Evolutionary conservation across 106 monocot species (phyloP), one percentile per base, ranked within the genome.

Genomic region (Phalaenopsis aphrodite): DNA sequence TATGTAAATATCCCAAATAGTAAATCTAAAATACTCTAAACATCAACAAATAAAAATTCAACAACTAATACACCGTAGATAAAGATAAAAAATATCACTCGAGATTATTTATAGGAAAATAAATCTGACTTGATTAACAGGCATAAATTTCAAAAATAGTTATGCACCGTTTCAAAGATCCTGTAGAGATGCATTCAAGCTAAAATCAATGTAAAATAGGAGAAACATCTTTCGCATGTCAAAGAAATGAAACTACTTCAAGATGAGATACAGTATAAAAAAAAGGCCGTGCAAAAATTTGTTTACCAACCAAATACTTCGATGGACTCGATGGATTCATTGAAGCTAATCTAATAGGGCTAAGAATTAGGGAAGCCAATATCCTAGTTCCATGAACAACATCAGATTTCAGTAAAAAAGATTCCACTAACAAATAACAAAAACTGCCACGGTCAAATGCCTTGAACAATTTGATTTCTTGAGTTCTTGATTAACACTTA

Each of bases 11-110:
- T 30, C 30, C 30, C 30, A 10, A 69, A 12, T 45, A 18, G 8
- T 19, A n/a, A 43, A 71, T 6, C 17, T 19, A 45, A 6, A 69
- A 69, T 65, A 3, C 19, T n/a, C 10, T 43, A 74, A 74, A 19
- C 43, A 12, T 74, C 43, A 36, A 16, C 19, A 72, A 42, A 73
- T 8, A 42, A 73, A 73, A 73, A 30, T 30, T 30, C 42, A 19
- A 18, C 74, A 69, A 39, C 74, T 42, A 30, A 66, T 66, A 10
- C 66, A 21, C 38, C 10, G n/a, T 69, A 15, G 14, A 74, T 4
- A 74, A 74, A 42, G 42, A 74, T 42, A n/a, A 74, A 43, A 74
- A 74, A 11, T 38, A 68, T 68, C 38, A 41, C n/a, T 74, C 43
- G 39, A 4, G 21, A 45, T 8, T 74, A 45, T 43, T n/a, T 74